Evolutionary conservation across 2,329 filamentous ascomycete species (phyloP), one percentile per base, ranked within the genome.

Genomic region (Ophioceras dolichostomum): DNA sequence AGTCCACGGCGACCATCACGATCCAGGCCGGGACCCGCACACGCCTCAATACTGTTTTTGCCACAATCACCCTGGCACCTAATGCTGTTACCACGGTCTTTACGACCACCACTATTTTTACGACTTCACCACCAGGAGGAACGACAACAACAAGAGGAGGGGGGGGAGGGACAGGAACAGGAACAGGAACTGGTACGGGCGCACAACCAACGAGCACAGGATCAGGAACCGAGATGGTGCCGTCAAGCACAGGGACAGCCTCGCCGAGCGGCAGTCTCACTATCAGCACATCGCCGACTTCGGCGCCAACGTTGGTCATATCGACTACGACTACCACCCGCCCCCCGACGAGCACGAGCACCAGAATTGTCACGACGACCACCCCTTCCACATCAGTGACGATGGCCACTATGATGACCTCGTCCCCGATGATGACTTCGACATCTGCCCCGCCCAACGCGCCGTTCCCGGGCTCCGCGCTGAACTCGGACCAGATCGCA

Each of bases 401-500:
- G 31, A 5, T 18, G 22, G 22, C 8, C 22, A 26, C 22, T 8
- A 26, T 26, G 22, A 26, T 26, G 22, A 26, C 22, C 12, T n/a
- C n/a, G n/a, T n/a, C n/a, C n/a, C n/a, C n/a, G n/a, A n/a, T n/a
- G n/a, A 9, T 19, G 17, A 19, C 14, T 6, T 17, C 31, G 12
- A 32, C 31, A 32, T 24, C 30, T 13, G 12, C 30, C 17, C 16
- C 27, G 34, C 19, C 32, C n/a, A n/a, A 13, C 13, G 26, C 17
- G 12, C 3, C 24, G 4, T 16, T 16, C n/a, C 21, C 32, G 20
- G 9, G n/a, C 10, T 34, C 27, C 4, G 28, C 33, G 19, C 45
- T 56, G 16, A 41, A 36, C 22, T 40, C 50, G 6, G 50, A 46
- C 20, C 47, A 53, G 39, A 51, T 57, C 20, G 50, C 51, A 2